phyloP scores from a whole-genome alignment of 2,329 filamentous ascomycete species.

The Chrysosporium queenslandicum region DNA sequence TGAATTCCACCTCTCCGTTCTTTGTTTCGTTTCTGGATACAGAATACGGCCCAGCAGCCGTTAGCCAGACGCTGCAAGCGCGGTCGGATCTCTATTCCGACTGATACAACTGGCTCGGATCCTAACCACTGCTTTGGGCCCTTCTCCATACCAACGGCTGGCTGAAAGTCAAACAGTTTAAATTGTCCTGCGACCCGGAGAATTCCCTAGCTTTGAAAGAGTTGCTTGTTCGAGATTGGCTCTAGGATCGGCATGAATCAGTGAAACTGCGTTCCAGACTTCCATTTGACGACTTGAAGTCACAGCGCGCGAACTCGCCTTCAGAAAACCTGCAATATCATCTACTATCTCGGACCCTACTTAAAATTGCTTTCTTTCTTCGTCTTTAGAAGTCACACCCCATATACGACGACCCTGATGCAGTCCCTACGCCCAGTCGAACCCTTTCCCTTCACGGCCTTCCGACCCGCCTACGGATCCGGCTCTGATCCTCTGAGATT shows the following conservation, averaged over 20 bases:
- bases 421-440: slow-evolving; percentile 18
- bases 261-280: neutral
- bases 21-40: neutral
- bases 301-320: neutral
- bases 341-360: neutral
- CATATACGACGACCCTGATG: slow-evolving; percentile 13
- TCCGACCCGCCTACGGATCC: slow-evolving; percentile 20
- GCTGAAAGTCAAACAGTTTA: neutral
- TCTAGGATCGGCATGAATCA: slow-evolving; percentile 5
- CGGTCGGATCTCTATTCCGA: neutral
- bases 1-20: neutral
- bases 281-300: neutral
- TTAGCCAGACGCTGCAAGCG: neutral
- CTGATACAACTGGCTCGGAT: slow-evolving; percentile 8
- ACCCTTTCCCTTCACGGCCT: slow-evolving; percentile 16
- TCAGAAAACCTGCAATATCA: neutral
- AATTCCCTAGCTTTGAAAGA: neutral
- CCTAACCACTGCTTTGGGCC: slow-evolving; percentile 2
- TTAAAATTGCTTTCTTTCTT: too few species aligned
- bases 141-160: neutral
- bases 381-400: too few species aligned
- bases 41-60: neutral
- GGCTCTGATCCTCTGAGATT: slow-evolving; percentile 23
- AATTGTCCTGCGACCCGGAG: neutral
- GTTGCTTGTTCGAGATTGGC: slow-evolving; percentile 4